Evolutionary conservation across 192 early-diverging fungal genomes (phyloP).

Genomic region (Spizellomyces punctatus): DNA sequence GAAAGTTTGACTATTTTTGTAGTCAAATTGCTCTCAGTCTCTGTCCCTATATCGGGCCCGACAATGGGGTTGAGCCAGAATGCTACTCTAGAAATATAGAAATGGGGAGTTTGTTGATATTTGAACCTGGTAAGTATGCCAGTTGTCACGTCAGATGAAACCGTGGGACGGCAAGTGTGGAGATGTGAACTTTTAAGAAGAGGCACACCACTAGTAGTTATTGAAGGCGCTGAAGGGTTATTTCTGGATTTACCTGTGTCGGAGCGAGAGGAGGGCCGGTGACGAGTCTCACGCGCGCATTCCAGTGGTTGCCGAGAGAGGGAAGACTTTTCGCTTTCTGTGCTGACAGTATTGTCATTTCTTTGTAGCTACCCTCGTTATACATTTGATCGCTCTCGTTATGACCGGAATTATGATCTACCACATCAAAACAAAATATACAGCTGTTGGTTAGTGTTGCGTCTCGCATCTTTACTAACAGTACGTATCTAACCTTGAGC

Average conservation of each 20-base stretch:
- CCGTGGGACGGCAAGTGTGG: neutral
- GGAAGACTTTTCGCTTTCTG: no score
- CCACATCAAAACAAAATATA: constrained; percentile 97
- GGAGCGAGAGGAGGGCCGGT: no score
- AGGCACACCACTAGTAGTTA: neutral
- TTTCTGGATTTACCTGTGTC: neutral
- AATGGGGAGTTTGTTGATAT: constrained; percentile 79
- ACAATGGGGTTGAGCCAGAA: constrained; percentile 73
- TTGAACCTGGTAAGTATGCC: constrained; percentile 72
- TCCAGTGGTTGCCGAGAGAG: no score
- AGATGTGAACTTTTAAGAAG: neutral
- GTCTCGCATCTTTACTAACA: constrained; percentile 1
- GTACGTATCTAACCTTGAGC: neutral
- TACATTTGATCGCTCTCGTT: constrained; percentile 87
- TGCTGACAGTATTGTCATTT: neutral
- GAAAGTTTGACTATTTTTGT: constrained; percentile 91
- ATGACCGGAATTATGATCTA: constrained; percentile 99
- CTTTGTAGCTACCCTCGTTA: constrained; percentile 79
- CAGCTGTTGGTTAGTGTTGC: constrained; percentile 85
- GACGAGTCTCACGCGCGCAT: no score
- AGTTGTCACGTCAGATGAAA: neutral
- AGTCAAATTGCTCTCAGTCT: constrained; percentile 78
- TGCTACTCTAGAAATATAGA: constrained; percentile 98
- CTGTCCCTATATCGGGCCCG: constrained; percentile 86
- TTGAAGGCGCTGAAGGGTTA: neutral